Percentiles rank a stretch among this genome's conserved stretches.
These are phyloP conservation scores for Poteriospumella lacustris DNA, from an alignment of 108 stramenopile species.

Conservation along the genomic window DNA sequence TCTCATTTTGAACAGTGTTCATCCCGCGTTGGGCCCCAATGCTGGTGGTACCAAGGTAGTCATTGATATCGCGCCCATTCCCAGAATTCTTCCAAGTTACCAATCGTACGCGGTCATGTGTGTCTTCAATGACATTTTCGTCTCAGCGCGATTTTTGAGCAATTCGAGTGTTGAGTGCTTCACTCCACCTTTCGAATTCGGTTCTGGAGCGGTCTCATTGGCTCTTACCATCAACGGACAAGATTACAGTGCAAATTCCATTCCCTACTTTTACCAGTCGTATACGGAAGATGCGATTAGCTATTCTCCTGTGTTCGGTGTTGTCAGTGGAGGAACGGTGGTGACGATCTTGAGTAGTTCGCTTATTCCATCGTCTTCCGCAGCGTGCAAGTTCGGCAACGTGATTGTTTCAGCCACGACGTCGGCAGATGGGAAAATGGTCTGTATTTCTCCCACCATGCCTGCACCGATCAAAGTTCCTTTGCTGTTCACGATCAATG, in stretches of 20 bases:
- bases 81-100: neutral
- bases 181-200: conserved; percentile 7
- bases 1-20: neutral
- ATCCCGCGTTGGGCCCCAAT: neutral
- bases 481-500: conserved; percentile 1
- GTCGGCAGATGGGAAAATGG: neutral
- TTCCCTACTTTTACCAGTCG: neutral
- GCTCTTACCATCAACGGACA: conserved; percentile 16
- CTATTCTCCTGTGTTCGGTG: neutral
- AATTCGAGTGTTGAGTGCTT: conserved; percentile 22
- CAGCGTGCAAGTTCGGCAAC: neutral
- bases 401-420: neutral
- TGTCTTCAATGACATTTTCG: neutral
- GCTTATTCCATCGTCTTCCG: neutral
- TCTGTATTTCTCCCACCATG: neutral
- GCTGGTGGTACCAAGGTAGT: neutral
- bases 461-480: neutral
- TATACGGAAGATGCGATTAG: neutral
- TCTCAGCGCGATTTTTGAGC: neutral
- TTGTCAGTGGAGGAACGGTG: neutral
- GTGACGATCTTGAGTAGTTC: neutral
- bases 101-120: neutral
- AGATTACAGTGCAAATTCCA: neutral
- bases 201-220: neutral
- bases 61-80: neutral